These are phyloP conservation scores for Epichloe baconii DNA, from an alignment of 2,329 filamentous ascomycete genomes.

Conservation along the genomic window DNA sequence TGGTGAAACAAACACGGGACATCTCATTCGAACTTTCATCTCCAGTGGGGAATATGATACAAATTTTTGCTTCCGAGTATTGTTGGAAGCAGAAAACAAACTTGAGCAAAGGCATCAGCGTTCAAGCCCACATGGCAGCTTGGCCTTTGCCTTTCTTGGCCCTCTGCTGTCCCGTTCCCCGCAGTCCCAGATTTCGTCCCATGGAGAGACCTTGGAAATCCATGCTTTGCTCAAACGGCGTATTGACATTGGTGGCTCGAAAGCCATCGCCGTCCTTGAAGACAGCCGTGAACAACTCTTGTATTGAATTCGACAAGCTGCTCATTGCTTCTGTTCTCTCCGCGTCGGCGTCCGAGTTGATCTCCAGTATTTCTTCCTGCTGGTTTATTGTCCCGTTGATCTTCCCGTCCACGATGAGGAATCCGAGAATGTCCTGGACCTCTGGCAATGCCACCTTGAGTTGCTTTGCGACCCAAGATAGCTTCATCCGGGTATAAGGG, in stretches of 20 bases:
- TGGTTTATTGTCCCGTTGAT: constrained; percentile 84
- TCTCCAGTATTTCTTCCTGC: constrained; percentile 69
- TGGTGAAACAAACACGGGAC: not conserved
- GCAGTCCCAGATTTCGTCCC: constrained; percentile 4
- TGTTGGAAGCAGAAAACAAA: not conserved
- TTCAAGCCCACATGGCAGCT: constrained; percentile 2
- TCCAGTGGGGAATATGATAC: not conserved
- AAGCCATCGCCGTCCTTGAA: constrained; percentile 71
- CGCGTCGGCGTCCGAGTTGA: constrained; percentile 59
- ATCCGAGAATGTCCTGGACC: constrained; percentile 90
- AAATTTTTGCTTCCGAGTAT: not conserved
- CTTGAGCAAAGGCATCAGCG: not conserved
- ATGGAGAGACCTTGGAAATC: constrained; percentile 14
- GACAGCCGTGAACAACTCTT: constrained; percentile 54
- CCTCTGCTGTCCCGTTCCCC: constrained; percentile 4
- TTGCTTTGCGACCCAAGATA: constrained; percentile 76
- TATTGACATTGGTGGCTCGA: constrained; percentile 17
- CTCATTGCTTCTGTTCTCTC: constrained; percentile 62
- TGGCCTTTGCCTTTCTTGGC: constrained; percentile 1
- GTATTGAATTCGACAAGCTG: constrained; percentile 59
- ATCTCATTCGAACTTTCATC: not conserved
- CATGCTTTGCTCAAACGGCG: constrained; percentile 16
- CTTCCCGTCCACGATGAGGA: constrained; percentile 81
- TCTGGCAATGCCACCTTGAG: constrained; percentile 76
- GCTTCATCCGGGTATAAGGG: constrained; percentile 84